phyloP scores from a whole-genome alignment of 2,329 filamentous ascomycete species.

The Ustulina deusta region DNA sequence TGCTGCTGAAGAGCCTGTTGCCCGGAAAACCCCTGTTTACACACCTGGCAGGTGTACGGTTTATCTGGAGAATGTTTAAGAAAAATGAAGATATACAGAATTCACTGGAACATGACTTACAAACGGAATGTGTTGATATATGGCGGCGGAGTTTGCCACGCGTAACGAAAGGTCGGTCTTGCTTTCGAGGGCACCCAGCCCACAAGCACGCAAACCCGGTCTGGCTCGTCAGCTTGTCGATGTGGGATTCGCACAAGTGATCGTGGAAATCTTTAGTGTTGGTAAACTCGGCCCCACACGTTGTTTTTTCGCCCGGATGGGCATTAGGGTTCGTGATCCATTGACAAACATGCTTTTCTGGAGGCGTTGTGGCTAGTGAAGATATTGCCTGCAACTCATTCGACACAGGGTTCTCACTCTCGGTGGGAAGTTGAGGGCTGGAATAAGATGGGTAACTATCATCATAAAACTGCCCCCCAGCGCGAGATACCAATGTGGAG shows the following conservation, averaged over 20 bases:
- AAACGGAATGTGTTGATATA: conserved; percentile 51
- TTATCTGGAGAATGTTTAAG: conserved; percentile 60
- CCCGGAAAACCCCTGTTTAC: conserved; percentile 70
- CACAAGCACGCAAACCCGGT: conserved; percentile 50
- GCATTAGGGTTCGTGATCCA: conserved; percentile 42
- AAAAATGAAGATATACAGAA: not conserved
- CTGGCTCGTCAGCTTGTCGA: conserved; percentile 44
- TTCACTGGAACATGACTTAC: conserved; percentile 35
- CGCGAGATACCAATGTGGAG: conserved; percentile 31
- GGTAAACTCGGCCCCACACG: conserved; percentile 46
- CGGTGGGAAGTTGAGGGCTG: conserved; percentile 19
- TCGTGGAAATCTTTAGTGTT: conserved; percentile 44
- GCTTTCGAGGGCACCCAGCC: conserved; percentile 47
- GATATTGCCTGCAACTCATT: conserved; percentile 15
- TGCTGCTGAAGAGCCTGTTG: conserved; percentile 77
- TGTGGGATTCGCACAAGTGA: conserved; percentile 47
- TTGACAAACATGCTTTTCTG: conserved; percentile 41
- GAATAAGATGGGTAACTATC: conserved; percentile 29
- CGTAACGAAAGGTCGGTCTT: conserved; percentile 48
- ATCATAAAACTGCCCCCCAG: conserved; percentile 32
- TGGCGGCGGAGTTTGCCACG: conserved; percentile 52
- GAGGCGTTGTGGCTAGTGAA: not conserved
- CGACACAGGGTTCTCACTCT: conserved; percentile 17
- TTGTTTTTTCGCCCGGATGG: conserved; percentile 22
- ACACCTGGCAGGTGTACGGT: conserved; percentile 67